phyloP scores from a whole-genome alignment of 495 filamentous ascomycete species.

The Aspergillus sclerotioniger region DNA sequence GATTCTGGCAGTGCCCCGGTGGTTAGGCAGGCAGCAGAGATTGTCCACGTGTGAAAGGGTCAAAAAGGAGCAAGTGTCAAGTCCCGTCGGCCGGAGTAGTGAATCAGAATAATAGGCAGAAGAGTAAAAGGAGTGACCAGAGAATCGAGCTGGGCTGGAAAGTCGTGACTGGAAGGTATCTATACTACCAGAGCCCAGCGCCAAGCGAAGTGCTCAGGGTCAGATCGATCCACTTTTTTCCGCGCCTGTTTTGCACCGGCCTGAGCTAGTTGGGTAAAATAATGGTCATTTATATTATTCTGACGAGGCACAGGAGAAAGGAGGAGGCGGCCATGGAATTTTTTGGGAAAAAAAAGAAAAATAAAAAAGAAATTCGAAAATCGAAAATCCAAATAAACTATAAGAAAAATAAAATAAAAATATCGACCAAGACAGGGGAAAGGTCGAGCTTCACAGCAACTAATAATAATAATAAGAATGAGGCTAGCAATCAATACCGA shows the following conservation, averaged over 20 bases:
- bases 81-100: not conserved
- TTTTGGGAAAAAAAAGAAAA: constrained; percentile 8
- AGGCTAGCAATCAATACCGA: constrained; percentile 5
- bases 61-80: not conserved
- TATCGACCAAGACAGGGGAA: not conserved
- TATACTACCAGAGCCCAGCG: constrained; percentile 14
- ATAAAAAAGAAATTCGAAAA: constrained; percentile 1
- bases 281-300: constrained; percentile 6
- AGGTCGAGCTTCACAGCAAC: not conserved
- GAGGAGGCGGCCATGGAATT: not conserved
- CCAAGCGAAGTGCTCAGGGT: constrained; percentile 23
- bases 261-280: constrained; percentile 12
- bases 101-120: not conserved
- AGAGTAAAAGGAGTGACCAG: not conserved
- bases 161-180: constrained; percentile 9
- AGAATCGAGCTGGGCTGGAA: constrained; percentile 11
- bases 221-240: constrained; percentile 30
- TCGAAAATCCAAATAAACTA: not conserved
- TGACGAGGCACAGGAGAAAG: not conserved
- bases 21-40: constrained; percentile 17
- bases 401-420: not conserved
- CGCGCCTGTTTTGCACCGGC: constrained; percentile 14
- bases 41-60: constrained; percentile 1
- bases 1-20: not conserved
- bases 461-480: constrained; percentile 10